A percentile compares a stretch with the other conserved stretches of the same genome.
Conservation (phyloP, 192 early-diverging fungal species). For the Coemansia biformis region DNA sequence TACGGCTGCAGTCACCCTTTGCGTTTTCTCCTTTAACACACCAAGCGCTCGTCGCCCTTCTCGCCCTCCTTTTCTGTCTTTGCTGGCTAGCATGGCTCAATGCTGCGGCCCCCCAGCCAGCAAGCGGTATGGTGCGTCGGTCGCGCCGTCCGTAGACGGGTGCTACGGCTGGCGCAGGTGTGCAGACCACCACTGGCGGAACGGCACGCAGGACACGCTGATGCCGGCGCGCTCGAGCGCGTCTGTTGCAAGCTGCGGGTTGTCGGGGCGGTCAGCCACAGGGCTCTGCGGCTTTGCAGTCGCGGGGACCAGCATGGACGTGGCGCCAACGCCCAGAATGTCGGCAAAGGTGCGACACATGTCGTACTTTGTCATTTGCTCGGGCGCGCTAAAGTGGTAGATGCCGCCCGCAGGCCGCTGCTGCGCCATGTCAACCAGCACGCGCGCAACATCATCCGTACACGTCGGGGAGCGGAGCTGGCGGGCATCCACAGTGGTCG, state of each 20-base stretch:
- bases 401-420: conserved; percentile 12
- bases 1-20: no score
- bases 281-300: conserved; percentile 11
- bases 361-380: conserved; percentile 45
- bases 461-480: conserved; percentile 79
- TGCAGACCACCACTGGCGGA: conserved; percentile 32
- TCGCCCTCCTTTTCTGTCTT: no score
- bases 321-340: conserved; percentile 13
- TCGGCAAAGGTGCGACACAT: conserved; percentile 32
- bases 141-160: no score
- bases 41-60: no score
- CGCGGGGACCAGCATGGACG: conserved; percentile 8
- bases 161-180: conserved; percentile 10
- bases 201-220: conserved; percentile 18
- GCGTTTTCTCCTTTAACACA: no score
- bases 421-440: conserved; percentile 56
- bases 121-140: no score
- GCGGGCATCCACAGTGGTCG: conserved; percentile 64
- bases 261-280: conserved; percentile 27
- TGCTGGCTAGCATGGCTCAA: no score
- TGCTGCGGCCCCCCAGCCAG: no score
- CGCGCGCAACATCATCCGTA: conserved; percentile 65
- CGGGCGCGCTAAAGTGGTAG: conserved; percentile 31
- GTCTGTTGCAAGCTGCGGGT: conserved; percentile 23
- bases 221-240: conserved; percentile 28